These are phyloP conservation scores for Pascua sp. DNA, from an alignment of 1,284 basidiomycete genomes.

Conservation along the genomic window DNA sequence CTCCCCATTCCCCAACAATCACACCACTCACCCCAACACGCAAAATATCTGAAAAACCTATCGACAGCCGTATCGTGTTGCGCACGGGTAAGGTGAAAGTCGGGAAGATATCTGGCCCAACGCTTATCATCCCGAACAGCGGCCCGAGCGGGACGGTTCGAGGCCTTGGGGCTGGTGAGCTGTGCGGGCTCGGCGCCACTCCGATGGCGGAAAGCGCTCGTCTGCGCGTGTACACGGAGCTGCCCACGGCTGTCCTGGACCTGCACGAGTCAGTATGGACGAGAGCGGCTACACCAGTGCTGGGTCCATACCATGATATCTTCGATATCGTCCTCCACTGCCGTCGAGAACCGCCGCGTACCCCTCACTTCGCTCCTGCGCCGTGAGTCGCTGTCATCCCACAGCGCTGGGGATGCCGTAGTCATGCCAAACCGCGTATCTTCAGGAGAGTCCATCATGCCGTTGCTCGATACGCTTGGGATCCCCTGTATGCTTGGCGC, in stretches of 20 bases:
- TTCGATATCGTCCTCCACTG: constrained; percentile 10
- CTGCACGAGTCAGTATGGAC: constrained; percentile 3
- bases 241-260: constrained; percentile 18
- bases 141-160: too few relatives aligned
- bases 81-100: constrained; percentile 17
- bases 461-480: too few relatives aligned
- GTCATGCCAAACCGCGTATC: too few relatives aligned
- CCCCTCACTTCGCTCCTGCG: neutral
- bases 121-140: too few relatives aligned
- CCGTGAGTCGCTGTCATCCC: too few relatives aligned
- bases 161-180: neutral
- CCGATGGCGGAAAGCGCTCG: constrained; percentile 12
- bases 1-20: too few relatives aligned
- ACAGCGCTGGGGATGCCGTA: too few relatives aligned
- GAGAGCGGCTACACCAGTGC: neutral
- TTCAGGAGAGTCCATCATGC: too few relatives aligned
- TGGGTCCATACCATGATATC: constrained; percentile 7
- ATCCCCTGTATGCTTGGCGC: too few relatives aligned
- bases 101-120: constrained; percentile 2
- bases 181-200: neutral
- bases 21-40: constrained; percentile 20
- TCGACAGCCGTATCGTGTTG: constrained; percentile 28
- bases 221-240: constrained; percentile 17
- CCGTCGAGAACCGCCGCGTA: neutral
- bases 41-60: constrained; percentile 33